A percentile compares a stretch with the other conserved stretches of the same genome.
phyloP scores from a whole-genome alignment of 176 grass and related monocot species.

The Hordeum marinum region DNA sequence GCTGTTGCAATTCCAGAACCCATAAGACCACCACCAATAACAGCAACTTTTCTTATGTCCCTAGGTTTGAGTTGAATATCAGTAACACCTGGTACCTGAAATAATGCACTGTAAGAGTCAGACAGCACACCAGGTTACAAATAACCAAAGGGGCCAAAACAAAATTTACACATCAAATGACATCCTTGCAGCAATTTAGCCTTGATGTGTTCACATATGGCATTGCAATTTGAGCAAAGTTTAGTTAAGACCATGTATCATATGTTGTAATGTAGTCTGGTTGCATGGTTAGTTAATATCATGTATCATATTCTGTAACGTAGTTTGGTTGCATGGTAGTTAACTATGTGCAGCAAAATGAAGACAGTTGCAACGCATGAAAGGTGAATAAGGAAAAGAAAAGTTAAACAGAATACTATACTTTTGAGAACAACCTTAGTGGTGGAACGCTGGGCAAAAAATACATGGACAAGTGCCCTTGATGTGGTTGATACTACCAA shows the following conservation, averaged over 20 bases:
- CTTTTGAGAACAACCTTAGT: conserved; percentile 52
- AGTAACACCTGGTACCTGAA: conserved; percentile 89
- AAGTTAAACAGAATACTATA: background rate
- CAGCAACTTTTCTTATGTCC: conserved; percentile 81
- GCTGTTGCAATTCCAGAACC: conserved; percentile 97
- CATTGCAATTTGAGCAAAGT: background rate
- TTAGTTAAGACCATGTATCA: background rate
- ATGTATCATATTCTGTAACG: background rate
- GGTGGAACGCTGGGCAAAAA: conserved; percentile 82
- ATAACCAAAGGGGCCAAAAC: background rate
- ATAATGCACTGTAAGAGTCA: conserved; percentile 27
- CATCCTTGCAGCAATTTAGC: background rate
- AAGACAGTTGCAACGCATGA: background rate
- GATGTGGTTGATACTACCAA: conserved; percentile 65
- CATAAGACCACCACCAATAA: conserved; percentile 98
- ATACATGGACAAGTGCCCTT: conserved; percentile 79
- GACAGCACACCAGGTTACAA: conserved; percentile 4
- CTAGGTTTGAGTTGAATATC: conserved; percentile 87
- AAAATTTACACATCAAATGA: background rate
- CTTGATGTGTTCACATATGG: background rate
- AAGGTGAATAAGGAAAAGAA: conserved; percentile 24
- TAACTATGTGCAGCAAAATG: background rate
- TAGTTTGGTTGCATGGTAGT: background rate
- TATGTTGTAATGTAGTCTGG: background rate
- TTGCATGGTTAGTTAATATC: background rate